A percentile compares a stretch with the other conserved stretches of the same genome.
Evolutionary conservation across 257 asterid genomes (phyloP).

Genomic region (Sherardia arvensis): DNA sequence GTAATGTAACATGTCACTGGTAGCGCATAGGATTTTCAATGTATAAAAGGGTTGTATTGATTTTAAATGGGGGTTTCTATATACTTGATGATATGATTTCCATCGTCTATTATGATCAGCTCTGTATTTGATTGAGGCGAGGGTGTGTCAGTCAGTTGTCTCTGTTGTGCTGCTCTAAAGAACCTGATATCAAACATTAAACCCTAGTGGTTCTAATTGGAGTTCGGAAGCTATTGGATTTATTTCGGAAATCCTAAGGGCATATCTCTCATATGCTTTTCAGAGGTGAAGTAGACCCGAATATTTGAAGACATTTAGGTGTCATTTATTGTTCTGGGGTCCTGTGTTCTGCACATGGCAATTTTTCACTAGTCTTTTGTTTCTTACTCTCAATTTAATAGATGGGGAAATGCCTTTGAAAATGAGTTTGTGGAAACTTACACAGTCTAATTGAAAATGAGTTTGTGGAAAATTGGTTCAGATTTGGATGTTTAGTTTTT

Average conservation of each 20-base stretch:
- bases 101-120: neutral
- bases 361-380: neutral
- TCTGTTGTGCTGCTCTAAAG: neutral
- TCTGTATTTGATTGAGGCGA: neutral
- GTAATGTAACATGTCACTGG: neutral
- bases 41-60: neutral
- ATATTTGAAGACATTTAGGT: neutral
- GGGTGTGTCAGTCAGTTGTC: neutral
- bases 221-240: neutral
- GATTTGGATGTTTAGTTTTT: neutral
- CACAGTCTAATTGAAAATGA: neutral
- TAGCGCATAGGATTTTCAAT: neutral
- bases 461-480: neutral
- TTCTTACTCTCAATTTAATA: neutral
- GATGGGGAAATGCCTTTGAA: neutral
- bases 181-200: neutral
- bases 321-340: neutral
- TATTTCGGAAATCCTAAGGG: neutral
- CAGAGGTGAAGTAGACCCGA: neutral
- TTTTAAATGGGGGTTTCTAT: neutral
- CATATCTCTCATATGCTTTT: neutral
- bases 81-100: neutral
- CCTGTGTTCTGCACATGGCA: neutral
- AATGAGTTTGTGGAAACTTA: neutral
- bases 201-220: neutral